phyloP scores from a whole-genome alignment of 1,284 basidiomycete species.

The Singerocomus inundabilis region DNA sequence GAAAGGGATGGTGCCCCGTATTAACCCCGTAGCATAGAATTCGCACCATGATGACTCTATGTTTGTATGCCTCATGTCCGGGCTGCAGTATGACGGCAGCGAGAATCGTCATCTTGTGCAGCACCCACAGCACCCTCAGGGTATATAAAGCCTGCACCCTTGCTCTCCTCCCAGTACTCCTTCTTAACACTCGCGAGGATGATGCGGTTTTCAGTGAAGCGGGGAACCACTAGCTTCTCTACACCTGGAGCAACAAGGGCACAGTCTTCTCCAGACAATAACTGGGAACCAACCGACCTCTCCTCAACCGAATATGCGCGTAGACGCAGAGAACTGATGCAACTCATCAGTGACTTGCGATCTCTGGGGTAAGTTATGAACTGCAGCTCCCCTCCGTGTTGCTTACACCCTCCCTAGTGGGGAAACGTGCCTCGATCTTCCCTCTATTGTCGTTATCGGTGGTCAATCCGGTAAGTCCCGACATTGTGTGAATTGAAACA shows the following conservation, averaged over 20 bases:
- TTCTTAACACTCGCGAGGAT: too few species aligned
- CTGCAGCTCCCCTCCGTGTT: background rate
- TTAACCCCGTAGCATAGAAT: background rate
- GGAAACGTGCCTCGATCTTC: conserved; percentile 44
- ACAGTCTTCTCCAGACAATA: conserved; percentile 12
- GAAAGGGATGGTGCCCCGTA: too few species aligned
- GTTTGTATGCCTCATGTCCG: background rate
- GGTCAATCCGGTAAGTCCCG: conserved; percentile 52
- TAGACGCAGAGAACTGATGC: conserved; percentile 45
- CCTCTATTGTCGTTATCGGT: conserved; percentile 55
- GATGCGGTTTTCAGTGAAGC: too few species aligned
- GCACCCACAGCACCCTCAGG: background rate
- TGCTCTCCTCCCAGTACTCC: background rate
- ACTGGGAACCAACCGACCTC: conserved; percentile 21
- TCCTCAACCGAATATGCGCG: conserved; percentile 43
- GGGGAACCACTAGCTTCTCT: background rate
- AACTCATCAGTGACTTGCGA: conserved; percentile 42
- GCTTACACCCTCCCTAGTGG: conserved; percentile 34
- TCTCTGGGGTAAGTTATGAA: conserved; percentile 41
- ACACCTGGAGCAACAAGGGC: background rate
- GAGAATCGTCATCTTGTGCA: background rate
- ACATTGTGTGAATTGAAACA: background rate
- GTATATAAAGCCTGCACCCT: conserved; percentile 16
- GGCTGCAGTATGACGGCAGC: background rate
- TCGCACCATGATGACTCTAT: background rate